These are phyloP conservation scores for Aspergillus spinulosporus DNA, from an alignment of 2,329 filamentous ascomycete genomes.

Conservation along the genomic window DNA sequence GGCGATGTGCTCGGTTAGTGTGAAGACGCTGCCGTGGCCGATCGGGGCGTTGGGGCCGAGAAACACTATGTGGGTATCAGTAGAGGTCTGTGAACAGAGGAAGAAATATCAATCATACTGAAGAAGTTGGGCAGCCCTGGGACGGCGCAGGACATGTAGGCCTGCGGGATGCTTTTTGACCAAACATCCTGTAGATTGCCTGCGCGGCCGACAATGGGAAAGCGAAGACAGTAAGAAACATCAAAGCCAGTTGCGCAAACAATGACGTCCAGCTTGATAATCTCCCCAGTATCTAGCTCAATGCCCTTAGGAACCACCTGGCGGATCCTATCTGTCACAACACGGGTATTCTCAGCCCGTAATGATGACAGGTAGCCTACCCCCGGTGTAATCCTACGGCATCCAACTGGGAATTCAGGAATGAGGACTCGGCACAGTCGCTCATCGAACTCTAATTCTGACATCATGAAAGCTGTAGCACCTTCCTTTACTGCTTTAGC, in stretches of 20 bases:
- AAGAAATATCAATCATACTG: neutral
- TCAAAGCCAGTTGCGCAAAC: conserved; percentile 9
- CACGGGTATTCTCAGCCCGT: neutral
- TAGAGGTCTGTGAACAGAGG: neutral
- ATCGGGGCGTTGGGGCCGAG: conserved; percentile 1
- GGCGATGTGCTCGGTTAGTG: neutral
- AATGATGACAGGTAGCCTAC: neutral
- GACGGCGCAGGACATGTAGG: neutral
- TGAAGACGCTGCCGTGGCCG: conserved; percentile 1
- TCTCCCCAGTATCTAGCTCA: neutral
- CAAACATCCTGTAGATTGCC: neutral
- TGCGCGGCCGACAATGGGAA: neutral
- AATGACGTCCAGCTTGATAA: neutral
- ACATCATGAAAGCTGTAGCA: too few relatives aligned
- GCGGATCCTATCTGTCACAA: neutral
- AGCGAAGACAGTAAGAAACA: conserved; percentile 3
- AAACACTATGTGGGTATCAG: neutral
- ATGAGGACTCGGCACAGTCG: neutral
- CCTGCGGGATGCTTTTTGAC: neutral
- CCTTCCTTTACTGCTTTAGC: too few relatives aligned
- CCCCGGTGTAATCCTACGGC: conserved; percentile 1
- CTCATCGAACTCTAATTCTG: too few relatives aligned
- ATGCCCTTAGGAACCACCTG: neutral
- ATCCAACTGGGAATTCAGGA: neutral
- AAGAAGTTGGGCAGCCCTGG: neutral